These are phyloP conservation scores for Penicillium psychrofluorescens DNA, from an alignment of 495 filamentous ascomycete genomes.

Conservation along the genomic window DNA sequence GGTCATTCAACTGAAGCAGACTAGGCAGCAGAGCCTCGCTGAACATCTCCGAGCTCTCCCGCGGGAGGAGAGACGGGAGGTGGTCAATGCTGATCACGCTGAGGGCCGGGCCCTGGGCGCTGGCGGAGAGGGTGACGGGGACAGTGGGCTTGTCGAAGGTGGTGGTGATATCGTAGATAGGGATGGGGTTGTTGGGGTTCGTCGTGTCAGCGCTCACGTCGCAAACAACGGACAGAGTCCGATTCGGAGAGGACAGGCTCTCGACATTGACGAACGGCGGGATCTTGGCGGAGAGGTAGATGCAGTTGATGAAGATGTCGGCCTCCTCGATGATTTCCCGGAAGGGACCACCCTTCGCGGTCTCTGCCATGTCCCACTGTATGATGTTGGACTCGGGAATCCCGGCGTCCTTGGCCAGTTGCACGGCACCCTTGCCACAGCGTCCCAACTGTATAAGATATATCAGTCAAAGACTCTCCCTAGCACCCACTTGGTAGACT, in stretches of 20 bases:
- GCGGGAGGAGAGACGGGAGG: slow-evolving; percentile 75
- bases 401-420: slow-evolving; percentile 68
- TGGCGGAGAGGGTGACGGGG: slow-evolving; percentile 48
- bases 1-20: slow-evolving; percentile 69
- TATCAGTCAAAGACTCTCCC: not conserved
- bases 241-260: slow-evolving; percentile 57
- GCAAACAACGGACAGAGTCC: slow-evolving; percentile 78
- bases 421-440: slow-evolving; percentile 80
- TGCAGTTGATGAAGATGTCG: slow-evolving; percentile 85
- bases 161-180: slow-evolving; percentile 75
- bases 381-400: slow-evolving; percentile 66
- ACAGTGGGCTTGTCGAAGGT: slow-evolving; percentile 82
- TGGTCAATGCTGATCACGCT: slow-evolving; percentile 87
- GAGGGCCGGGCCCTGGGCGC: slow-evolving; percentile 49
- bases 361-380: slow-evolving; percentile 93
- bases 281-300: slow-evolving; percentile 68
- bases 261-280: slow-evolving; percentile 67
- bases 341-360: slow-evolving; percentile 71
- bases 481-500: slow-evolving; percentile 6
- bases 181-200: slow-evolving; percentile 72
- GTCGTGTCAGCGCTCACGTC: slow-evolving; percentile 77
- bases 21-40: slow-evolving; percentile 71
- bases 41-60: slow-evolving; percentile 85
- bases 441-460: slow-evolving; percentile 52
- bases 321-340: slow-evolving; percentile 67